Evolutionary conservation across 1,284 basidiomycete genomes (phyloP).

Genomic region (Malassezia furfur): DNA sequence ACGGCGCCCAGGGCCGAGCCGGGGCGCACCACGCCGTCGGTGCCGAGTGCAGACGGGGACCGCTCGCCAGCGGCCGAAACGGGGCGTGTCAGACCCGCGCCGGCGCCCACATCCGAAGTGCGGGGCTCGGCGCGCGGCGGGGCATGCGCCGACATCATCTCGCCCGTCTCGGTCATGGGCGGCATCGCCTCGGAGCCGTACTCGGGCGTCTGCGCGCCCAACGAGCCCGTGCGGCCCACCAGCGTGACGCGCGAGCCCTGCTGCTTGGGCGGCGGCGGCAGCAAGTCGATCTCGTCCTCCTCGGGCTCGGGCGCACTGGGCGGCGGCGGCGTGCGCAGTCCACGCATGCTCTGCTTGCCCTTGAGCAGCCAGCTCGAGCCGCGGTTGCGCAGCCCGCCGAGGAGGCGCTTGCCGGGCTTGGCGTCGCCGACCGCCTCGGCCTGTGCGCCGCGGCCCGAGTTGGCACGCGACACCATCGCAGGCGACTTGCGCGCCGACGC

Average conservation of each 20-base stretch:
- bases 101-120: no score
- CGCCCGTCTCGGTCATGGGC: background rate
- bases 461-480: no score
- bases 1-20: no score
- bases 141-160: background rate
- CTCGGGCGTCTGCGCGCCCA: background rate
- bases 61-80: no score
- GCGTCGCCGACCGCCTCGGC: no score
- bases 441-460: no score
- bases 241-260: background rate
- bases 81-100: no score
- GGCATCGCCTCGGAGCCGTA: background rate
- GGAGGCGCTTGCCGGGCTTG: background rate
- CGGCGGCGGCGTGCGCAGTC: background rate
- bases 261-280: background rate
- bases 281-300: background rate
- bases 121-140: no score
- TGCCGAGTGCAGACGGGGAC: no score
- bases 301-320: background rate
- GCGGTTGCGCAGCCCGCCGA: slow-evolving; percentile 4
- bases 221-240: background rate
- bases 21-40: no score
- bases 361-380: slow-evolving; percentile 15
- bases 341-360: slow-evolving; percentile 5
- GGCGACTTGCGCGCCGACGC: background rate